Evolutionary conservation across 2,329 filamentous ascomycete genomes (phyloP).

Genomic region (Ophiostoma angusticollis): DNA sequence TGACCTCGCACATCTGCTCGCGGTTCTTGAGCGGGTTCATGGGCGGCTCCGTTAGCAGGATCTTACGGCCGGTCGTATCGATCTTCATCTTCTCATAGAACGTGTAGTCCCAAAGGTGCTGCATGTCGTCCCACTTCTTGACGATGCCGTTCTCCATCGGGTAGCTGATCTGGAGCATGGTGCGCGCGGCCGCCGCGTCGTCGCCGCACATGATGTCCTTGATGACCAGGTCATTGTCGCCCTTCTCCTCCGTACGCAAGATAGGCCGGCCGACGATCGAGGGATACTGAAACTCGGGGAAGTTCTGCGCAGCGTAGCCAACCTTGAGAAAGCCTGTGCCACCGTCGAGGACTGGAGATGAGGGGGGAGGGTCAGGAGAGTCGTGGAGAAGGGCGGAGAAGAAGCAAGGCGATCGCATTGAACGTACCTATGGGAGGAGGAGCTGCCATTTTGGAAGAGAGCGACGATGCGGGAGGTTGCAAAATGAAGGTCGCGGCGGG

Average conservation of each 20-base stretch:
- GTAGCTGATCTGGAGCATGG: constrained; percentile 97
- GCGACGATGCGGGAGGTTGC: background rate
- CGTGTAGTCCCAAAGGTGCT: constrained; percentile 98
- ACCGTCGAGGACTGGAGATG: constrained; percentile 78
- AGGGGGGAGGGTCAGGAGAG: constrained; percentile 5
- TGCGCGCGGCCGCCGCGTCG: constrained; percentile 87
- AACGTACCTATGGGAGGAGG: constrained; percentile 41
- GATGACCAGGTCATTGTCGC: constrained; percentile 49
- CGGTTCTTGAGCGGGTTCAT: constrained; percentile 97
- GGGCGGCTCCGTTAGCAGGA: constrained; percentile 60
- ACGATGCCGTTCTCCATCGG: constrained; percentile 99
- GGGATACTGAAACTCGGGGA: constrained; percentile 96
- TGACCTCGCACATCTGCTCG: constrained; percentile 97
- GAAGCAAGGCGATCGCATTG: constrained; percentile 2
- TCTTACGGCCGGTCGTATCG: constrained; percentile 85
- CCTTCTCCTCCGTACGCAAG: constrained; percentile 83
- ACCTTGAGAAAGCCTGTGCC: constrained; percentile 99
- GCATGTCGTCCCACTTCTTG: constrained; percentile 99
- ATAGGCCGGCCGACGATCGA: constrained; percentile 97
- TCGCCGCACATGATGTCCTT: constrained; percentile 99
- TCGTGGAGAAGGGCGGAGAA: constrained; percentile 13
- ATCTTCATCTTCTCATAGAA: constrained; percentile 96
- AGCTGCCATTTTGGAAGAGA: constrained; percentile 30
- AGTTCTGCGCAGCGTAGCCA: constrained; percentile 98
- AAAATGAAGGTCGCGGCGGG: no score